Evolutionary conservation across 139 green algal species (phyloP).

Genomic region (Chlamydomonas incerta): DNA sequence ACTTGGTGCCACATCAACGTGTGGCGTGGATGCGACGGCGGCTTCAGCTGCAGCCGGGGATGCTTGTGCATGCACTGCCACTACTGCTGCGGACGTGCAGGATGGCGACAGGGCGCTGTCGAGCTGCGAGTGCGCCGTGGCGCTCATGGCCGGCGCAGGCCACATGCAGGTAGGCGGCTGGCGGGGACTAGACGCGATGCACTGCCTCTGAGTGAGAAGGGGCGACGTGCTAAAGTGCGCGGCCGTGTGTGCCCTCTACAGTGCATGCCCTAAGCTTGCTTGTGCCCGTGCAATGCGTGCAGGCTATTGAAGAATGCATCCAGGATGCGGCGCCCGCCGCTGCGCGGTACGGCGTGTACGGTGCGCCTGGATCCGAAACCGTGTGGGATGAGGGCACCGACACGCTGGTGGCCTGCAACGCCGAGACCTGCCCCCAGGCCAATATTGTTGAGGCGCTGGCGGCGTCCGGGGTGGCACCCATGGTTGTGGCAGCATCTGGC

Average conservation of each 20-base stretch:
- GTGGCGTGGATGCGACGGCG: too few species aligned
- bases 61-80: background rate
- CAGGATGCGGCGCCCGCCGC: background rate
- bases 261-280: too few species aligned
- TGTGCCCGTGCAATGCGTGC: too few species aligned
- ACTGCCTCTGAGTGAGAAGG: too few species aligned
- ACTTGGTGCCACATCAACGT: background rate
- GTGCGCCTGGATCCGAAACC: background rate
- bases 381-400: background rate
- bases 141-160: background rate
- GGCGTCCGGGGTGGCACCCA: too few species aligned
- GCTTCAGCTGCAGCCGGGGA: background rate
- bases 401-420: background rate
- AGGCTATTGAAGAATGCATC: too few species aligned
- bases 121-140: background rate
- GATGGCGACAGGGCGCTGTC: too few species aligned
- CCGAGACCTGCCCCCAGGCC: background rate
- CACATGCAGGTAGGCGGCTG: slow-evolving; percentile 8
- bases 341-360: background rate
- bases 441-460: background rate
- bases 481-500: background rate
- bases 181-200: too few species aligned
- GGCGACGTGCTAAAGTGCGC: too few species aligned
- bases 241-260: too few species aligned
- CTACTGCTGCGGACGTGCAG: too few species aligned